Percentiles rank a stretch among this genome's conserved stretches.
phyloP scores from a whole-genome alignment of 2,329 filamentous ascomycete genomes.

The Tolypocladium nubicola region DNA sequence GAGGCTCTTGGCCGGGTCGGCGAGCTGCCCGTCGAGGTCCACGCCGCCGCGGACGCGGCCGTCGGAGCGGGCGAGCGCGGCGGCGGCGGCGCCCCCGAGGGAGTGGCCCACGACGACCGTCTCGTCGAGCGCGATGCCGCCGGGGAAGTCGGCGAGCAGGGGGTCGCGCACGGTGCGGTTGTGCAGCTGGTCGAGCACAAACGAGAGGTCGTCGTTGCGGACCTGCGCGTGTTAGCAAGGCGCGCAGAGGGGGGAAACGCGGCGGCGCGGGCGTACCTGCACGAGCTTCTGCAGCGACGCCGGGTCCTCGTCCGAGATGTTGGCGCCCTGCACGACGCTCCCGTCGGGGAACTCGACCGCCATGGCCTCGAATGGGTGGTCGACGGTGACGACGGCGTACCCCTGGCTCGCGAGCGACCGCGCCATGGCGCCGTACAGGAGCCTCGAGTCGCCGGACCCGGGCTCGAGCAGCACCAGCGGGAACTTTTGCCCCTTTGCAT shows the following conservation, averaged over 20 bases:
- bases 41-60: constrained; percentile 21
- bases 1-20: constrained; percentile 10
- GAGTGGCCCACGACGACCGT: constrained; percentile 25
- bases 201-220: constrained; percentile 24
- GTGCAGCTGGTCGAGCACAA: constrained; percentile 20
- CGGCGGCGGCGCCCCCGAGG: constrained; percentile 25
- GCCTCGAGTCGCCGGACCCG: constrained; percentile 29
- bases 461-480: constrained; percentile 31
- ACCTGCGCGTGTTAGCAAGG: constrained; percentile 6
- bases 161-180: constrained; percentile 7
- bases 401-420: constrained; percentile 34
- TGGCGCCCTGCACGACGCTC: constrained; percentile 14
- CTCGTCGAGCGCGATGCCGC: constrained; percentile 11
- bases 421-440: constrained; percentile 31
- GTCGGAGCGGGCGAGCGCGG: constrained; percentile 4
- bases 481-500: background rate
- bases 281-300: constrained; percentile 8
- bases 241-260: no score
- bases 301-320: constrained; percentile 6
- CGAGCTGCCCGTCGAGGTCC: constrained; percentile 28
- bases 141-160: constrained; percentile 10
- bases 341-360: constrained; percentile 37
- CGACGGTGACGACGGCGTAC: constrained; percentile 33
- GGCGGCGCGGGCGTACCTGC: constrained; percentile 3
- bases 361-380: constrained; percentile 35